Base-by-base conservation (phyloP, 2,329 filamentous ascomycete genomes). In the Fusarium guadeloupense region DNA sequence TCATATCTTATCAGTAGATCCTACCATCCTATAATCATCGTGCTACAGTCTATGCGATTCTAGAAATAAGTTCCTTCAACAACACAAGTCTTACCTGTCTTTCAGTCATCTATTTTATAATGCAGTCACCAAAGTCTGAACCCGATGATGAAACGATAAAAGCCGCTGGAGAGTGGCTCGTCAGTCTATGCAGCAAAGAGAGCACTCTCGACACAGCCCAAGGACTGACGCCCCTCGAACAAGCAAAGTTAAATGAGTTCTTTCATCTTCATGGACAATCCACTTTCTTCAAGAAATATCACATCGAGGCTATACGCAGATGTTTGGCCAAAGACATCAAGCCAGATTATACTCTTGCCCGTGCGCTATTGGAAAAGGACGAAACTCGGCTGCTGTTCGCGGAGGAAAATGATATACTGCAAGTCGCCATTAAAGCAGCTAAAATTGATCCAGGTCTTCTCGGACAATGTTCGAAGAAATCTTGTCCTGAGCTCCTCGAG, bases 171-270 rank as follows among this genome's bases (percentile, higher is more conserved):
- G 41, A 53, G 31, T 61, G 58, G 58, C 40, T 61, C 0, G 14
- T 61, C 6, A 33, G 12, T 20, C 28, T 61, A 5, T 62, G 45
- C 19, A 55, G 44, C 4, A n/a, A 9, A 1, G 4, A 33, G 0
- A n/a, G 17, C 2, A 35, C 35, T 3, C 4, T 8, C 9, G 4
- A 45, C 9, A 42, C 16, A n/a, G 50, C 47, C 2, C 23, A 45
- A 5, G 4, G 41, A 0, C 26, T 62, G 6, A 58, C 58, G 9
- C 9, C 14, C 0, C 58, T 61, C 2, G 58, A 61, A 14, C 33
- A 28, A 1, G 9, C 48, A 4, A 61, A 62, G 6, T 28, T 62
- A 5, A 31, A 61, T 6, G 58, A 61, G 16, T 61, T 61, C 28
- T 58, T 62, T 12, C 4, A 0, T 3, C 13, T 53, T 1, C 4